phyloP scores from a whole-genome alignment of 148 eudicot species.

The Drosera capensis region DNA sequence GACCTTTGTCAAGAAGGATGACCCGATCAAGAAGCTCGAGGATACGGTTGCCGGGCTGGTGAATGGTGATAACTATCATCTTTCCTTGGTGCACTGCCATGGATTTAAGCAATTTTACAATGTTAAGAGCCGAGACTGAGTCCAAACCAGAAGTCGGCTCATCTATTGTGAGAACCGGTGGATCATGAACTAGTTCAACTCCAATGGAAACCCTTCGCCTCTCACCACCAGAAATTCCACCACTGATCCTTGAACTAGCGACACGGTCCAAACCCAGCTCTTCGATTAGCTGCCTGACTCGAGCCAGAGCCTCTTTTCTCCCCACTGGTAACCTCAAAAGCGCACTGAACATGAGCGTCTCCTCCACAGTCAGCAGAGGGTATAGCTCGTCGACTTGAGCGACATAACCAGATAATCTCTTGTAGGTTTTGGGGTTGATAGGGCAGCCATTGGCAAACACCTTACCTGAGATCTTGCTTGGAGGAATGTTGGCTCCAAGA shows the following conservation, averaged over 20 bases:
- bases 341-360: conserved; percentile 78
- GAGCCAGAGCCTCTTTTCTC: conserved; percentile 17
- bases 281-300: conserved; percentile 42
- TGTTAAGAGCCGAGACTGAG: conserved; percentile 75
- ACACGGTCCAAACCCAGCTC: conserved; percentile 65
- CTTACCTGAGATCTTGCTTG: conserved; percentile 28
- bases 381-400: conserved; percentile 76
- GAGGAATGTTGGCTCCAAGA: conserved; percentile 43
- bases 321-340: conserved; percentile 47
- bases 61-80: conserved; percentile 68
- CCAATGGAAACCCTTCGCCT: conserved; percentile 81
- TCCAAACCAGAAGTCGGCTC: conserved; percentile 96
- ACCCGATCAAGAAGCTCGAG: conserved; percentile 62
- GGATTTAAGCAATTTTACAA: conserved; percentile 42
- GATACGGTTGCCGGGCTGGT: conserved; percentile 82
- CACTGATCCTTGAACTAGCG: conserved; percentile 41
- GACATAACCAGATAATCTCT: conserved; percentile 62
- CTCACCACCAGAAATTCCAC: conserved; percentile 90
- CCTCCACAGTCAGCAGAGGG: conserved; percentile 79
- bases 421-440: conserved; percentile 20
- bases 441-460: conserved; percentile 44
- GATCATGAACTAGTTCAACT: conserved; percentile 87
- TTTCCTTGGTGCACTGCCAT: conserved; percentile 59
- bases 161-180: conserved; percentile 56
- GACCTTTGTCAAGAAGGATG: conserved; percentile 52